Conservation (phyloP, 306 rosid species). For the Lathyrus tuberosus region DNA sequence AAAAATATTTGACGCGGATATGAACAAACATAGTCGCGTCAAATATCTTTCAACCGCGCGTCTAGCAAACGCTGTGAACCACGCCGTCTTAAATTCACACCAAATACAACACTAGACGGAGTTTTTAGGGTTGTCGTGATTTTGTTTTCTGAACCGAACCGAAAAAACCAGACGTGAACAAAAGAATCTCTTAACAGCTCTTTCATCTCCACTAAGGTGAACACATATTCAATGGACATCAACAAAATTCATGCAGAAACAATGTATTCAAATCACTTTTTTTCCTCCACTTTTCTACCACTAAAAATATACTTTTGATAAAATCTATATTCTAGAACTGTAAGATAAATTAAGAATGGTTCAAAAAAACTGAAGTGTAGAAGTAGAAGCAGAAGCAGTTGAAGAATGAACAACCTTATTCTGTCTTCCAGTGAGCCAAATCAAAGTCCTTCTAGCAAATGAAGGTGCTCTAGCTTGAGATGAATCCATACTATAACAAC, state of each 20-base stretch:
- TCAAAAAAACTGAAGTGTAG: conserved; percentile 48
- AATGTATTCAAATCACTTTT: conserved; percentile 34
- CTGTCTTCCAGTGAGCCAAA: conserved; percentile 89
- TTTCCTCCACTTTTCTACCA: conserved; percentile 42
- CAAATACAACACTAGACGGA: too few species aligned
- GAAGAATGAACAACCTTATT: conserved; percentile 80
- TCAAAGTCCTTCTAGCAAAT: conserved; percentile 83
- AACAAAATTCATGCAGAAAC: conserved; percentile 38
- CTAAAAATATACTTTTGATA: conserved; percentile 35
- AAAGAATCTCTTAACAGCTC: conserved; percentile 23
- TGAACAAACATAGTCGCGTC: background rate
- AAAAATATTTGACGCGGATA: too few species aligned
- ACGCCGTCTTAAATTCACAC: too few species aligned
- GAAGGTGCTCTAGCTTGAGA: conserved; percentile 76
- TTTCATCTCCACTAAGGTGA: background rate
- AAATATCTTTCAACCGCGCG: too few species aligned
- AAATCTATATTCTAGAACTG: conserved; percentile 32
- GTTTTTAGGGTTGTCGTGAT: too few species aligned
- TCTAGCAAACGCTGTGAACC: too few species aligned
- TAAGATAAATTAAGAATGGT: conserved; percentile 33
- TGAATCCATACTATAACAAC: conserved; percentile 72
- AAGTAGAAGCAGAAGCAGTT: conserved; percentile 48
- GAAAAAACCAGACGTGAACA: background rate
- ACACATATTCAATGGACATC: conserved; percentile 30
- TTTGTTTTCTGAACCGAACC: too few species aligned